Evolutionary conservation across 2,329 filamentous ascomycete species (phyloP), one percentile per base, ranked within the genome.

Genomic region (Arthrobotrys sphaeroides): DNA sequence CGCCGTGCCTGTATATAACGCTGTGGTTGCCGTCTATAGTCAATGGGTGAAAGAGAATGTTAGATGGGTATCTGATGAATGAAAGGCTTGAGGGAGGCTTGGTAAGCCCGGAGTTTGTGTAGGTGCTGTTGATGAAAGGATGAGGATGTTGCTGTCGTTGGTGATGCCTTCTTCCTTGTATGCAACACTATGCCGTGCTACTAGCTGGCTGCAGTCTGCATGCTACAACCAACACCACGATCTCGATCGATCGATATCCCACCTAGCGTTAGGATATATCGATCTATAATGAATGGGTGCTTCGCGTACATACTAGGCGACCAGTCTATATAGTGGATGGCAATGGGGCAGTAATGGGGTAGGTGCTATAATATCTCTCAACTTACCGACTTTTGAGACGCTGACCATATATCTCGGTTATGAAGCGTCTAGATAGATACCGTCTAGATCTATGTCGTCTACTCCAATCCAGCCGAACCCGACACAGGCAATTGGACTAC

Each of bases 321-420:
- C 16, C 7, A 9, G 26, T 10, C n/a, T 53, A 18, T n/a, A 12
- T 6, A 33, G 13, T n/a, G 24, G n/a, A 9, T 16, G 16, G 12
- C 28, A 31, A 28, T 38, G 45, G 26, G 45, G 31, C 12, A 9
- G n/a, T n/a, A 20, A 45, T 70, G 18, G 57, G 43, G 36, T 9
- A 24, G 40, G 13, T 13, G 2, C 6, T 10, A 24, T 20, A 24
- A 24, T 26, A 3, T 12, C 16, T n/a, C n/a, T 24, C 1, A 57
- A 36, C 42, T 62, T 70, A 70, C 65, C 33, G 61, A 51, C 13
- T 24, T 31, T 6, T 49, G 26, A 12, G 12, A 22, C 33, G 16
- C 13, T 9, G 43, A n/a, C 28, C 49, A 36, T 55, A 38, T 55
- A 55, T 55, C 3, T 20, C 13, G 13, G 10, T 6, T 28, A 42